These are phyloP conservation scores for Pichia nanzhaoensis DNA, from an alignment of 805 yeast species.

Conservation along the genomic window DNA sequence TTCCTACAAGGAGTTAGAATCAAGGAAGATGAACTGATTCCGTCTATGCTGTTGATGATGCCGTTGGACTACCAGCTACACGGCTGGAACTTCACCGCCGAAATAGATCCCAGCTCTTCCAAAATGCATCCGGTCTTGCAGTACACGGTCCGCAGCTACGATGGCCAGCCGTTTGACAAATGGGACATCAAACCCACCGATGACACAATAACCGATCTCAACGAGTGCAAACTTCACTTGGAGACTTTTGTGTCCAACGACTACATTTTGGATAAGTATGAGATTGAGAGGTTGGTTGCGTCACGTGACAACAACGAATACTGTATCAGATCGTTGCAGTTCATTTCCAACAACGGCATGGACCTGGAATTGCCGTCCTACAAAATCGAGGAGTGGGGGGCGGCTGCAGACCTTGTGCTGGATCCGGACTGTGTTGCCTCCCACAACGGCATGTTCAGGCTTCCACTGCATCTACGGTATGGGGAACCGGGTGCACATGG, in stretches of 20 bases:
- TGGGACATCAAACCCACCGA: constrained; percentile 1
- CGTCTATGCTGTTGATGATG: constrained; percentile 22
- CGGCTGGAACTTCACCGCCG: too few species aligned
- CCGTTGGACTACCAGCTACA: constrained; percentile 13
- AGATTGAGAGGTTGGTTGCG: constrained; percentile 13
- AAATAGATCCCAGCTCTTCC: not conserved
- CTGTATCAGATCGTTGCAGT: constrained; percentile 10
- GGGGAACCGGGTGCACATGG: constrained; percentile 19
- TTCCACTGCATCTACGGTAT: constrained; percentile 30
- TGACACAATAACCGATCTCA: constrained; percentile 6
- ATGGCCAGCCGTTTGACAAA: constrained; percentile 11
- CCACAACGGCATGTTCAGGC: constrained; percentile 17
- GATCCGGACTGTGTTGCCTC: constrained; percentile 12
- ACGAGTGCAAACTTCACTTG: constrained; percentile 20
- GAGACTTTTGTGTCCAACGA: constrained; percentile 22
- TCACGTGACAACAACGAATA: not conserved
- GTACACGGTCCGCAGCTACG: constrained; percentile 19
- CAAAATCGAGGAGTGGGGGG: constrained; percentile 22
- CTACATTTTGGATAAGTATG: constrained; percentile 26
- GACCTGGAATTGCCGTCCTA: constrained; percentile 30
- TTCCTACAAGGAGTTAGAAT: constrained; percentile 11
- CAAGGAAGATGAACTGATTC: constrained; percentile 11
- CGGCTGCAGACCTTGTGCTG: constrained; percentile 16
- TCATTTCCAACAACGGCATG: constrained; percentile 17
- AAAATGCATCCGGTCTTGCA: constrained; percentile 24